Conservation (phyloP, 2,329 filamentous ascomycete genomes). For the Nigrospora sphaerica region DNA sequence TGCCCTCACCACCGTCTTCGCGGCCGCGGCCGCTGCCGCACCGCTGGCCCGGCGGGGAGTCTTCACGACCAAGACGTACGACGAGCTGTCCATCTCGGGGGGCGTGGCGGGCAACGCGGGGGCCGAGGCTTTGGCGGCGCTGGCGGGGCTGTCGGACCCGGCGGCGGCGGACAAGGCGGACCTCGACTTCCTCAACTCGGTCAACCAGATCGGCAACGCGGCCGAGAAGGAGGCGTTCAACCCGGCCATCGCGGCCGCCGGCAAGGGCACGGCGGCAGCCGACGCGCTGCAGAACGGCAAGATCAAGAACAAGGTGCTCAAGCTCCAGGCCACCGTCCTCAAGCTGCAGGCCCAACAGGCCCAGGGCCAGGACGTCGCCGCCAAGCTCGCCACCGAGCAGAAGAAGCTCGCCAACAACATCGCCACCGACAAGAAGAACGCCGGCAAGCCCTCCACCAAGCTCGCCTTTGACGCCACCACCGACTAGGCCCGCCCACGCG, state of each 20-base stretch:
- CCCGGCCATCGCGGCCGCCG: conserved; percentile 40
- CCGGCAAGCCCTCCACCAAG: conserved; percentile 36
- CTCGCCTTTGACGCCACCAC: conserved; percentile 26
- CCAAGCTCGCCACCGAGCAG: conserved; percentile 36
- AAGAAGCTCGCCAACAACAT: conserved; percentile 49
- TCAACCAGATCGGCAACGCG: conserved; percentile 45
- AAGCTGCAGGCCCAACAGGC: conserved; percentile 42
- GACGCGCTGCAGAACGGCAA: conserved; percentile 46
- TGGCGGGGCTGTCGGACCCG: conserved; percentile 32
- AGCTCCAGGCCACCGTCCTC: conserved; percentile 44
- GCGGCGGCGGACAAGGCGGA: conserved; percentile 37
- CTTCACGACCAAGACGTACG: conserved; percentile 26
- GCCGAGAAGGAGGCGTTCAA: conserved; percentile 49
- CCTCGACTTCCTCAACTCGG: conserved; percentile 39
- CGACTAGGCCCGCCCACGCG: conserved; percentile 4
- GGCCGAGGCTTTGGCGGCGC: conserved; percentile 32
- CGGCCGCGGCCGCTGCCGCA: conserved; percentile 2
- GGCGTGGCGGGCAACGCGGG: conserved; percentile 37
- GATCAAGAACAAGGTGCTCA: conserved; percentile 55
- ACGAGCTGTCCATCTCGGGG: conserved; percentile 38
- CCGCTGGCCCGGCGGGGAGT: conserved; percentile 11
- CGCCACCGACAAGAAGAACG: conserved; percentile 33
- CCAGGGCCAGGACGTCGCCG: conserved; percentile 38
- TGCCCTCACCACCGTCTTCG: conserved; percentile 13
- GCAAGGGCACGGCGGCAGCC: conserved; percentile 28